Conservation (phyloP, 2,329 filamentous ascomycete genomes). For the Myriosclerotinia duriaeana region DNA sequence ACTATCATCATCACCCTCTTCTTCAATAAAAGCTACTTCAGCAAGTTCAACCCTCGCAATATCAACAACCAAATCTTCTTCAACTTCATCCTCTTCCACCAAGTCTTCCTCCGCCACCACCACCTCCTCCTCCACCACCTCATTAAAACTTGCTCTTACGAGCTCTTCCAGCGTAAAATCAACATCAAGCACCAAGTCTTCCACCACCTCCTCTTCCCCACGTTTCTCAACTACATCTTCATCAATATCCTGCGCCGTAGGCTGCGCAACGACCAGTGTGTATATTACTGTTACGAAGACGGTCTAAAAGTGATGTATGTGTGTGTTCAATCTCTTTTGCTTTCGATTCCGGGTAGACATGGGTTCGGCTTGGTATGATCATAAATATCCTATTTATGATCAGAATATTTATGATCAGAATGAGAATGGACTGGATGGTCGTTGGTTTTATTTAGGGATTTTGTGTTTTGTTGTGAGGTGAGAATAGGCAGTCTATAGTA, state of each 20-base stretch:
- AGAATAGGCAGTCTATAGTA: not conserved
- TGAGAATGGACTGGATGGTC: not conserved
- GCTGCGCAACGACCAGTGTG: constrained; percentile 9
- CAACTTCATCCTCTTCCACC: not conserved
- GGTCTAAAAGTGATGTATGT: not conserved
- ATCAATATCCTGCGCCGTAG: not conserved
- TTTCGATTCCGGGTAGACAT: not conserved
- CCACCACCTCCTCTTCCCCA: not conserved
- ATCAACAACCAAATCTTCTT: not conserved
- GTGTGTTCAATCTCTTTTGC: not conserved
- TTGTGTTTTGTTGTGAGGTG: not conserved
- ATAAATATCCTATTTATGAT: not conserved
- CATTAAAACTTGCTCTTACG: not conserved
- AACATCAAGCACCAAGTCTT: not conserved
- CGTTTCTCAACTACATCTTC: not conserved
- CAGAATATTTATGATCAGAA: not conserved
- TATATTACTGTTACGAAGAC: constrained; percentile 7
- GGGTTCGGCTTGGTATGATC: not conserved
- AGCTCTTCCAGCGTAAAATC: not conserved
- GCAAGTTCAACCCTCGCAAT: not conserved
- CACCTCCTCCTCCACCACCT: not conserved
- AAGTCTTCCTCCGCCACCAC: not conserved
- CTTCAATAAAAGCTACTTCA: not conserved
- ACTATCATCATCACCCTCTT: not conserved
- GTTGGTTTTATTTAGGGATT: not conserved